Conservation (phyloP, 2,329 filamentous ascomycete genomes). For the Ophiostoma fasciatum region DNA sequence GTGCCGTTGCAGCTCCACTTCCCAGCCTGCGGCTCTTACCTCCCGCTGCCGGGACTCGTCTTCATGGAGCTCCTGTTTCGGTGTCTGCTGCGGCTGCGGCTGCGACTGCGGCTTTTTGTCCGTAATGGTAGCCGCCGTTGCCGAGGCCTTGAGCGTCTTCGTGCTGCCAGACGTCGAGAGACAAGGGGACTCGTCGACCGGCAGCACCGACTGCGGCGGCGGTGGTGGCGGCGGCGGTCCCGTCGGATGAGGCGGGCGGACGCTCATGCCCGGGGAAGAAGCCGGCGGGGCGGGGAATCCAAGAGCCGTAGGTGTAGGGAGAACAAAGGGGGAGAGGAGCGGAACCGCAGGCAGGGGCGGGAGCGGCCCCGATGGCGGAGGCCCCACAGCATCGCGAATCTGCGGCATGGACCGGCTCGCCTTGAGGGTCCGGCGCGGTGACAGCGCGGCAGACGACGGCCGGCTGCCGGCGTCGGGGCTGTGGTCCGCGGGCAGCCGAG, state of each 20-base stretch:
- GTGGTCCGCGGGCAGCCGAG: constrained; percentile 2
- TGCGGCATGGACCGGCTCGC: constrained; percentile 10
- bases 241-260: neutral
- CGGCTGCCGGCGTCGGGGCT: too few species aligned
- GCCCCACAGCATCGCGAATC: constrained; percentile 2
- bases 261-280: neutral
- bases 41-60: neutral
- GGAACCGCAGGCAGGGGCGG: constrained; percentile 8
- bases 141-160: neutral
- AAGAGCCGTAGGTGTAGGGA: neutral
- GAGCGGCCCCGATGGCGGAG: constrained; percentile 6
- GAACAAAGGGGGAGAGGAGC: constrained; percentile 2
- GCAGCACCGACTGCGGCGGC: too few species aligned
- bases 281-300: neutral
- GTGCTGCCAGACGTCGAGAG: neutral
- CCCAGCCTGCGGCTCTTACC: constrained; percentile 2
- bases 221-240: constrained; percentile 4
- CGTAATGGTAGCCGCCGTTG: neutral
- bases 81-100: neutral
- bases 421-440: constrained; percentile 4
- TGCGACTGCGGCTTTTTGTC: neutral
- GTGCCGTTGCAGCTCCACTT: constrained; percentile 7
- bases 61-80: neutral
- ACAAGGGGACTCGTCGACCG: neutral
- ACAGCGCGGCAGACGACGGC: too few species aligned